These are phyloP conservation scores for Tylopilus balloui DNA, from an alignment of 768 basidiomycete genomes.

Conservation along the genomic window DNA sequence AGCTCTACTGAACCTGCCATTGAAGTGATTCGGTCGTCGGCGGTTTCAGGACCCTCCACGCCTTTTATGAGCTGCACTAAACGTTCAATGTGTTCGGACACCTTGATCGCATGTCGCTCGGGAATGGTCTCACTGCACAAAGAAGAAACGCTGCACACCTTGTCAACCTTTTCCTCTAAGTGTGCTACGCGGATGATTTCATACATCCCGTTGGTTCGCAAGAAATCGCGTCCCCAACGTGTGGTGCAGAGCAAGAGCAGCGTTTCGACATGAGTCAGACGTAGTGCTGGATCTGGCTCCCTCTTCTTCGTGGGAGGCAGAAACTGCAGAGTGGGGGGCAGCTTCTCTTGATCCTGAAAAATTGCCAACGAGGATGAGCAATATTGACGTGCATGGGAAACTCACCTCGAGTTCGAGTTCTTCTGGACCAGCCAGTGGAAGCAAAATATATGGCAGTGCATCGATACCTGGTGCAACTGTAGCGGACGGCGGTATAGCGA, in stretches of 20 bases:
- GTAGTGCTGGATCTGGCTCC: slow-evolving; percentile 71
- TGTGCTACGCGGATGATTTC: slow-evolving; percentile 78
- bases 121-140: background rate
- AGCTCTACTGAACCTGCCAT: slow-evolving; percentile 16
- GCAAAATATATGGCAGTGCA: slow-evolving; percentile 76
- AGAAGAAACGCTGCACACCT: slow-evolving; percentile 42
- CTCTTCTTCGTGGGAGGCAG: slow-evolving; percentile 80
- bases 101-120: slow-evolving; percentile 38
- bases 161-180: slow-evolving; percentile 71
- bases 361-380: background rate
- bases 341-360: slow-evolving; percentile 79
- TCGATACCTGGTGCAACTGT: slow-evolving; percentile 70
- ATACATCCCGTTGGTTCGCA: slow-evolving; percentile 80
- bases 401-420: slow-evolving; percentile 88
- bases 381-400: background rate
- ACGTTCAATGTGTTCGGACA: slow-evolving; percentile 83
- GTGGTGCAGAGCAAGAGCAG: slow-evolving; percentile 86
- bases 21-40: slow-evolving; percentile 34
- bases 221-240: slow-evolving; percentile 78
- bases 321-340: slow-evolving; percentile 83
- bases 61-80: slow-evolving; percentile 84
- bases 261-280: slow-evolving; percentile 85
- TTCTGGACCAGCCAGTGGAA: slow-evolving; percentile 92
- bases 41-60: slow-evolving; percentile 55
- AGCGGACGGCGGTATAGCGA: slow-evolving; percentile 57